A percentile compares a stretch with the other conserved stretches of the same genome.
These are phyloP conservation scores for Tolypocladium tropicale DNA, from an alignment of 2,329 filamentous ascomycete species.

Conservation along the genomic window DNA sequence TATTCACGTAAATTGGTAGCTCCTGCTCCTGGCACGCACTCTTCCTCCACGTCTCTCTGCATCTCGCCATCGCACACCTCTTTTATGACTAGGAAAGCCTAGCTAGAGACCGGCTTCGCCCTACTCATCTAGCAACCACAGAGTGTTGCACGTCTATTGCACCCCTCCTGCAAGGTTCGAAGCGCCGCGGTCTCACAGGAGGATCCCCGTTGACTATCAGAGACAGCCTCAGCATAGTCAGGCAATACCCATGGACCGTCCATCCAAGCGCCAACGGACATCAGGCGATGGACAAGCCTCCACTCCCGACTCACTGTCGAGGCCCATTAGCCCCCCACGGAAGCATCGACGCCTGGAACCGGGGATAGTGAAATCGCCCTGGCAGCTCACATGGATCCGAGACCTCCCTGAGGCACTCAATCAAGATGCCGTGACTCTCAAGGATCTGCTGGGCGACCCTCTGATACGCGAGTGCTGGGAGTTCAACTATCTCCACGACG, in stretches of 20 bases:
- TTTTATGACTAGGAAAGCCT: background rate
- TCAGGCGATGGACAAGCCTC: background rate
- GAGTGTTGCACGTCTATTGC: no score
- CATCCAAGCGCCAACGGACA: conserved; percentile 20
- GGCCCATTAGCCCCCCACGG: conserved; percentile 36
- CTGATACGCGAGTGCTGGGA: conserved; percentile 63
- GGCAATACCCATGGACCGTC: conserved; percentile 14
- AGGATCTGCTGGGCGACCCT: conserved; percentile 62
- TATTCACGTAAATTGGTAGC: no score
- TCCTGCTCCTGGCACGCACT: background rate
- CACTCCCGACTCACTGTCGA: conserved; percentile 17
- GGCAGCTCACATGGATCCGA: conserved; percentile 59
- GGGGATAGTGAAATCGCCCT: conserved; percentile 45
- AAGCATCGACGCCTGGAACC: conserved; percentile 16
- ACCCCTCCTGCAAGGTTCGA: no score
- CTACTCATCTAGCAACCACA: background rate
- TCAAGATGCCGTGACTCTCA: conserved; percentile 52
- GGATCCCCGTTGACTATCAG: background rate
- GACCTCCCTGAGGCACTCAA: conserved; percentile 53
- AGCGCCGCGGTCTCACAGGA: no score
- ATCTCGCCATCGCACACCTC: background rate
- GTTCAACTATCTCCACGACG: conserved; percentile 57
- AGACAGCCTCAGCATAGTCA: background rate
- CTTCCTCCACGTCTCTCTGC: background rate
- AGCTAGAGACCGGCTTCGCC: background rate